These are phyloP conservation scores for Podospora comata DNA, from an alignment of 495 filamentous ascomycete species.

Conservation along the genomic window DNA sequence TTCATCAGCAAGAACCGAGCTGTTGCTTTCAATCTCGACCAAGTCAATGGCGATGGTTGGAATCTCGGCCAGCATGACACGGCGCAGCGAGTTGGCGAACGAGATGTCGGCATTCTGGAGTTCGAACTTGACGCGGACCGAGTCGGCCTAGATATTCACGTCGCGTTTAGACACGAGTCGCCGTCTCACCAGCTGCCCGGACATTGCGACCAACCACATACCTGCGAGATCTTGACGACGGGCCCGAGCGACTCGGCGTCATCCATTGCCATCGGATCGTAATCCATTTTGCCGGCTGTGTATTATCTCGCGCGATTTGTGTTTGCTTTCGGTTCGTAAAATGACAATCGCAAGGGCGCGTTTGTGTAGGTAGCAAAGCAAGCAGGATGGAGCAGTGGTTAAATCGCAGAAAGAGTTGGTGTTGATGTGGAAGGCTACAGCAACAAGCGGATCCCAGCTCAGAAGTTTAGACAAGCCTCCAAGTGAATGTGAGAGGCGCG, in stretches of 20 bases:
- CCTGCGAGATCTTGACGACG: conserved; percentile 68
- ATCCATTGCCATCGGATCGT: conserved; percentile 59
- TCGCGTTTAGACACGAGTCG: conserved; percentile 15
- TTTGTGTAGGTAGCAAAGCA: background rate
- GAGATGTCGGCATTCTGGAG: conserved; percentile 75
- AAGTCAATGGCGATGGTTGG: conserved; percentile 94
- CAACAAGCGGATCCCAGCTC: background rate
- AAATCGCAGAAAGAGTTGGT: background rate
- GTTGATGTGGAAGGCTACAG: background rate
- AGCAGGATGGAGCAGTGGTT: background rate
- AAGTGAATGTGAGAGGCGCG: background rate
- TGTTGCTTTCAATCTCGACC: conserved; percentile 89
- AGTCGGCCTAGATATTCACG: conserved; percentile 54
- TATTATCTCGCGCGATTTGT: background rate
- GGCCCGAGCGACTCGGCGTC: conserved; percentile 63
- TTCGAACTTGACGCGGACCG: conserved; percentile 73
- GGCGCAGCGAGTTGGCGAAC: conserved; percentile 92
- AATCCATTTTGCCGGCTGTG: conserved; percentile 53
- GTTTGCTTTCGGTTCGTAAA: background rate
- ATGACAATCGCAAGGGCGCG: conserved; percentile 6
- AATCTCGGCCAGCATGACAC: conserved; percentile 88
- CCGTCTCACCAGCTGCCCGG: background rate
- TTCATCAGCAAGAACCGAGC: conserved; percentile 90
- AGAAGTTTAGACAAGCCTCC: background rate
- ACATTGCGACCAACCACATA: conserved; percentile 35